These are phyloP conservation scores for Mucor piriformis DNA, from an alignment of 371 early-diverging fungal genomes.

Conservation along the genomic window DNA sequence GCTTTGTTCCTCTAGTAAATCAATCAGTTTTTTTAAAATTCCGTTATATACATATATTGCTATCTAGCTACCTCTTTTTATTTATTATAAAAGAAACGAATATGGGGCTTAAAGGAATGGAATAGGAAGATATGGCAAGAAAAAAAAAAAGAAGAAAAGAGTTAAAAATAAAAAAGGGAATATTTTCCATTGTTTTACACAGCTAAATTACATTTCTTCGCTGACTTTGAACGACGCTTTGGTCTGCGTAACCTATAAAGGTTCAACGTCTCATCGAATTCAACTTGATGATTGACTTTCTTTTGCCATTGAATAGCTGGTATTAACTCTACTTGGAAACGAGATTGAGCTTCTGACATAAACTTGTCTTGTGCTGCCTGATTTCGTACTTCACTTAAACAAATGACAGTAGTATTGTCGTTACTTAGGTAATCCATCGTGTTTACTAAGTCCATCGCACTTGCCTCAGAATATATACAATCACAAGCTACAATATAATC, in stretches of 20 bases:
- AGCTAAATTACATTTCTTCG: conserved; percentile 8
- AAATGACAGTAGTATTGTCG: conserved; percentile 46
- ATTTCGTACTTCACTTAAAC: conserved; percentile 56
- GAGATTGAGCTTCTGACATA: conserved; percentile 37
- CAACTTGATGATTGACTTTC: conserved; percentile 34
- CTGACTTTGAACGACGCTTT: conserved; percentile 18
- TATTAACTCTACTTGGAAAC: conserved; percentile 44
- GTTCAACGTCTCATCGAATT: conserved; percentile 52
- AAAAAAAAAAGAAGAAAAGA: neutral
- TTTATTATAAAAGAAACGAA: no score
- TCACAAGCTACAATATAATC: conserved; percentile 58
- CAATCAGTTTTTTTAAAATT: neutral
- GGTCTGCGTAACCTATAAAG: conserved; percentile 43
- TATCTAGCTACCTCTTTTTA: neutral
- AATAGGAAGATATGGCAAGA: no score
- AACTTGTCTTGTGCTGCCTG: conserved; percentile 57
- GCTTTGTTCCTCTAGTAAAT: no score
- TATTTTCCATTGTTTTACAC: conserved; percentile 1
- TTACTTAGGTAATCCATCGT: conserved; percentile 46
- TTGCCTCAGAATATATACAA: conserved; percentile 61
- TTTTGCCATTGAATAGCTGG: conserved; percentile 50
- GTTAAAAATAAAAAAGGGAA: conserved; percentile 5
- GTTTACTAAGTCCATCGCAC: conserved; percentile 49
- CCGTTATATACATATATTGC: conserved; percentile 1
- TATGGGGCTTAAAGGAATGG: no score